Base-by-base conservation (phyloP, 176 grass and related monocot genomes). In the Carex scoparia region DNA sequence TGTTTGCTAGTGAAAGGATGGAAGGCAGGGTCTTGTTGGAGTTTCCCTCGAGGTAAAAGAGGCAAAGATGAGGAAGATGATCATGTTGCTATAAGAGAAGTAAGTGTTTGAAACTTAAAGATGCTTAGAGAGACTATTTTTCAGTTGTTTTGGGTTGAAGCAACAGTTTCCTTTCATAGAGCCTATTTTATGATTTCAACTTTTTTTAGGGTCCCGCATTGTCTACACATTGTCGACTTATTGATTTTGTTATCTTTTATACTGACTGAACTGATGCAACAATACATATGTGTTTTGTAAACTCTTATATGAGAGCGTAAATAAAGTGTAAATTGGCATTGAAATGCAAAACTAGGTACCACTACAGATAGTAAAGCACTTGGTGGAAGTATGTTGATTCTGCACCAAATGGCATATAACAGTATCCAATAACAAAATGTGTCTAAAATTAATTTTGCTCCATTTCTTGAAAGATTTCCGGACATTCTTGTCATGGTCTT, bases 1-100 rank as follows among this genome's bases (percentile, higher is more conserved):
- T 95, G 93, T 88, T 92, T 98, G 67, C 91, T 98, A 89, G 95
- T 98, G 48, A 98, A 98, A 85, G 93, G 95, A 54, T 98, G 95
- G 95, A 98, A 95, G 72, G 77, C 93, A 23, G 91, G 92, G 31
- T 92, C 95, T 65, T 94, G 93, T 65, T 98, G 95, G 95, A 98
- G 95, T 79, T 95, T 98, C 82, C 95, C 95, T 62, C 92, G 95
- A 87, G 95, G 95, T 83, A 98, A 98, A 89, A 91, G 91, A 87
- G 93, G 91, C 79, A 95, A 98, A 89, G 93, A 98, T 79, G 95
- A 98, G 85, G 91, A 98, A 89, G 95, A 95, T 78, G 91, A 94
- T 78, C 91, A 88, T 18, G 94, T 93, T 88, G 95, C 93, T 65
- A 90, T 93, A 89, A 88, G 95, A 88, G 95, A 98, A 86, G 95